These are phyloP conservation scores for Hura crepitans DNA, from an alignment of 441 rosid genomes.

Conservation along the genomic window DNA sequence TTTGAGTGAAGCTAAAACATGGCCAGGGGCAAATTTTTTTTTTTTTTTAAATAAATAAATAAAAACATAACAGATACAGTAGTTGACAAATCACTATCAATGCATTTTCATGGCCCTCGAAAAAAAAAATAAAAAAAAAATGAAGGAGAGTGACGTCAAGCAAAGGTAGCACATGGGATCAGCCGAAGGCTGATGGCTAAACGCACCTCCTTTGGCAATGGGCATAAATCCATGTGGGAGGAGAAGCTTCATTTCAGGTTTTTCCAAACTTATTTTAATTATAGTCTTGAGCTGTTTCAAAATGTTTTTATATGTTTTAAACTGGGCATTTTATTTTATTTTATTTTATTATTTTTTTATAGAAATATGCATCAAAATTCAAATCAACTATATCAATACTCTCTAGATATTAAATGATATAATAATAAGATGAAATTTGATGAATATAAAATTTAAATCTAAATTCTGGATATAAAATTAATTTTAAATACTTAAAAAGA, in stretches of 20 bases:
- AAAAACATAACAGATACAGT: conserved; percentile 29
- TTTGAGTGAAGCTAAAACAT: conserved; percentile 16
- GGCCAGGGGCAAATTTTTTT: not conserved
- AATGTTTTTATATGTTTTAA: too few species aligned
- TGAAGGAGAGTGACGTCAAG: conserved; percentile 14
- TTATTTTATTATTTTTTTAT: too few species aligned
- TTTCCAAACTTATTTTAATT: not conserved
- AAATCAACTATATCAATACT: too few species aligned
- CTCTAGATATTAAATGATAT: too few species aligned
- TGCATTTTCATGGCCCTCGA: conserved; percentile 17
- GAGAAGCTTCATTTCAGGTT: conserved; percentile 23
- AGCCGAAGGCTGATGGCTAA: conserved; percentile 18
- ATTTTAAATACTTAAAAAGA: too few species aligned
- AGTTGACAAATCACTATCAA: conserved; percentile 40
- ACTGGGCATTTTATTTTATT: too few species aligned
- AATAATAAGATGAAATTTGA: too few species aligned
- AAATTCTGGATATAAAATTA: too few species aligned
- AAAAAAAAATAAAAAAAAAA: conserved; percentile 1
- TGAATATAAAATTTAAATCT: too few species aligned
- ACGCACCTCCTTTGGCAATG: conserved; percentile 2
- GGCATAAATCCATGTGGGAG: conserved; percentile 29
- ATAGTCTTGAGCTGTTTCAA: too few species aligned
- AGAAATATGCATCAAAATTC: too few species aligned
- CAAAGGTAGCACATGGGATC: conserved; percentile 45
- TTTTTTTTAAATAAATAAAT: not conserved